phyloP scores from a whole-genome alignment of 164 flowering plant species.

The Warburgia ugandensis region DNA sequence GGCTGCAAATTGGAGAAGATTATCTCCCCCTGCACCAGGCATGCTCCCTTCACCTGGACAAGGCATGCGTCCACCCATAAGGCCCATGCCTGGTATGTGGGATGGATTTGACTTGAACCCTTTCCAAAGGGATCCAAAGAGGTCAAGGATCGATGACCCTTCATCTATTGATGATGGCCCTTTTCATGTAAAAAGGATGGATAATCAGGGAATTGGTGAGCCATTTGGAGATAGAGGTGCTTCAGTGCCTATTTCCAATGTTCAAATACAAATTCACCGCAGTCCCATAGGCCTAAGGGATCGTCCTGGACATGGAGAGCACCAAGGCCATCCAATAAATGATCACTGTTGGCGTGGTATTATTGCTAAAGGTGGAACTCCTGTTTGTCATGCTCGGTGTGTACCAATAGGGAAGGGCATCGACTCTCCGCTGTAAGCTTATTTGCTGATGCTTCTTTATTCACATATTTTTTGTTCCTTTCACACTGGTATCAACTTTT shows the following conservation, averaged over 20 bases:
- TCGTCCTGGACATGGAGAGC: constrained; percentile 14
- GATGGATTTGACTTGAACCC: constrained; percentile 55
- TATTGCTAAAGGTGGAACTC: constrained; percentile 95
- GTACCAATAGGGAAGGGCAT: constrained; percentile 71
- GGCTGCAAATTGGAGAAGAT: constrained; percentile 55
- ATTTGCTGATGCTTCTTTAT: background rate
- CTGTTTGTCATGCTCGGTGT: constrained; percentile 95
- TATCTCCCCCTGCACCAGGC: constrained; percentile 49
- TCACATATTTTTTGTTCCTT: background rate
- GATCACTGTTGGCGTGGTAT: constrained; percentile 89
- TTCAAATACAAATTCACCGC: constrained; percentile 26
- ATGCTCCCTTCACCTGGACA: constrained; percentile 40
- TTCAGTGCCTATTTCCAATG: no score
- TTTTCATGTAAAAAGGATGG: no score
- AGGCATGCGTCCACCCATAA: constrained; percentile 27
- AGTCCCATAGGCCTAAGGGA: constrained; percentile 35
- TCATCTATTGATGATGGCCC: no score
- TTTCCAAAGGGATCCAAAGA: constrained; percentile 63
- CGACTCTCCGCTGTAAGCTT: constrained; percentile 69
- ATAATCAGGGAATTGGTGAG: no score
- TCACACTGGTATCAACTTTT: background rate
- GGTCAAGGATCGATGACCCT: constrained; percentile 59
- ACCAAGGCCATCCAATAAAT: constrained; percentile 24
- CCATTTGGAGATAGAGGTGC: no score
- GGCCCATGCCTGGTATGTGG: constrained; percentile 59